Evolutionary conservation across 257 asterid genomes (phyloP).

Genomic region (Linaria vulgaris): DNA sequence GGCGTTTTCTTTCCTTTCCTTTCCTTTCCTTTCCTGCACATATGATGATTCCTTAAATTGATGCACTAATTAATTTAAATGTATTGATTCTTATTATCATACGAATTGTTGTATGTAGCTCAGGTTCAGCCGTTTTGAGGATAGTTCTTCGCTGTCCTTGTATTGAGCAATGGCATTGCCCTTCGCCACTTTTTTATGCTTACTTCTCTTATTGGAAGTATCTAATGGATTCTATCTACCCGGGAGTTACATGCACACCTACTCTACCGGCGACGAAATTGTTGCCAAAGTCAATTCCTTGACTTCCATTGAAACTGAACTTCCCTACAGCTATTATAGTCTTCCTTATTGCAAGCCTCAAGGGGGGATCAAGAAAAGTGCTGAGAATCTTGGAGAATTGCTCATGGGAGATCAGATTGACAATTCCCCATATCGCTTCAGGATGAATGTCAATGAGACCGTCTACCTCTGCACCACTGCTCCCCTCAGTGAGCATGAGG

Average conservation of each 20-base stretch:
- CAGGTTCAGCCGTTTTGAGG: constrained; percentile 29
- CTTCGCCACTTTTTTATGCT: constrained; percentile 41
- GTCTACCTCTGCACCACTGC: constrained; percentile 67
- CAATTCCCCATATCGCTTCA: constrained; percentile 72
- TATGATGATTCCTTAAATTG: too few species aligned
- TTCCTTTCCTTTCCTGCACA: too few species aligned
- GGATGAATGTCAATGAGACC: constrained; percentile 67
- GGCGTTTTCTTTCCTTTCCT: too few species aligned
- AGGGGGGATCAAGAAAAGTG: constrained; percentile 72
- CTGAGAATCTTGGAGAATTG: constrained; percentile 80
- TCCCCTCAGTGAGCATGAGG: constrained; percentile 63
- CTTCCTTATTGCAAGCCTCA: constrained; percentile 67
- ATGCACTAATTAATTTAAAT: constrained; percentile 14
- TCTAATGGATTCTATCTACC: constrained; percentile 76
- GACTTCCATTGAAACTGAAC: constrained; percentile 83
- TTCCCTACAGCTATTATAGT: constrained; percentile 74
- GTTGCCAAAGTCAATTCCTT: constrained; percentile 69
- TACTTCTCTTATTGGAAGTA: constrained; percentile 49
- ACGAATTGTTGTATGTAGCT: constrained; percentile 33
- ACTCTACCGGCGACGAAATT: constrained; percentile 52
- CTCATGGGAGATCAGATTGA: constrained; percentile 85
- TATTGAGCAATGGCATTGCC: constrained; percentile 55
- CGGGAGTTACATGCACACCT: constrained; percentile 74
- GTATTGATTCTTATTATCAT: constrained; percentile 22
- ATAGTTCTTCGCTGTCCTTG: constrained; percentile 37